Conservation (phyloP, 768 basidiomycete species). For the Macrolepiota dolichaula region DNA sequence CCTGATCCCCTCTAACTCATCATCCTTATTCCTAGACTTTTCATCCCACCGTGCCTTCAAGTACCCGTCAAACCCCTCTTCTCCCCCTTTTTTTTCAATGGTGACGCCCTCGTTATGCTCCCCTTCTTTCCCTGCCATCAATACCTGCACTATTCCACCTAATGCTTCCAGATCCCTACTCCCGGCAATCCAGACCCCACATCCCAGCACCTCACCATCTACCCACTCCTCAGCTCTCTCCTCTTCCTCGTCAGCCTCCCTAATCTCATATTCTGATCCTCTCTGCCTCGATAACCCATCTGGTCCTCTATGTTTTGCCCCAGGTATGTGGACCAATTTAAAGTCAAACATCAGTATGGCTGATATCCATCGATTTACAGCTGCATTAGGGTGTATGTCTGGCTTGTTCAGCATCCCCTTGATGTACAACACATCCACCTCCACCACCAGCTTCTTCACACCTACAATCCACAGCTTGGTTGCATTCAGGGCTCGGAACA, state of each 20-base stretch:
- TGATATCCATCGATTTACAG: conserved; percentile 39
- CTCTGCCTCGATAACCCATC: conserved; percentile 33
- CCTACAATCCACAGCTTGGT: too few species aligned
- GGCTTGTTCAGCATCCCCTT: too few species aligned
- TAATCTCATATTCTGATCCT: conserved; percentile 11
- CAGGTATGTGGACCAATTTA: conserved; percentile 33
- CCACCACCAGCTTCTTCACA: too few species aligned
- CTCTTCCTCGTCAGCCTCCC: conserved; percentile 17
- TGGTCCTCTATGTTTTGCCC: conserved; percentile 25
- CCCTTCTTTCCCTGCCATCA: too few species aligned
- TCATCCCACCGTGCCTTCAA: too few species aligned
- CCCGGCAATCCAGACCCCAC: conserved; percentile 1
- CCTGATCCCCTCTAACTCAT: too few species aligned
- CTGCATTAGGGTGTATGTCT: too few species aligned
- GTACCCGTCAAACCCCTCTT: too few species aligned
- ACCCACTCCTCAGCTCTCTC: conserved; percentile 19
- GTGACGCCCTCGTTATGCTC: neutral
- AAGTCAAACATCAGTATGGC: conserved; percentile 37
- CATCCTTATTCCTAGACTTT: too few species aligned
- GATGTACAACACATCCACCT: too few species aligned
- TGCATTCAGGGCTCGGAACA: conserved; percentile 26
- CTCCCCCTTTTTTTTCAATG: neutral
- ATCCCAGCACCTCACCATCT: conserved; percentile 13
- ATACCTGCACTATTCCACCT: neutral
- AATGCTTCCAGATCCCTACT: neutral